A percentile compares a stretch with the other conserved stretches of the same genome.
Evolutionary conservation across 768 basidiomycete species (phyloP).

Genomic region (Boletus rufocinnamomeus): DNA sequence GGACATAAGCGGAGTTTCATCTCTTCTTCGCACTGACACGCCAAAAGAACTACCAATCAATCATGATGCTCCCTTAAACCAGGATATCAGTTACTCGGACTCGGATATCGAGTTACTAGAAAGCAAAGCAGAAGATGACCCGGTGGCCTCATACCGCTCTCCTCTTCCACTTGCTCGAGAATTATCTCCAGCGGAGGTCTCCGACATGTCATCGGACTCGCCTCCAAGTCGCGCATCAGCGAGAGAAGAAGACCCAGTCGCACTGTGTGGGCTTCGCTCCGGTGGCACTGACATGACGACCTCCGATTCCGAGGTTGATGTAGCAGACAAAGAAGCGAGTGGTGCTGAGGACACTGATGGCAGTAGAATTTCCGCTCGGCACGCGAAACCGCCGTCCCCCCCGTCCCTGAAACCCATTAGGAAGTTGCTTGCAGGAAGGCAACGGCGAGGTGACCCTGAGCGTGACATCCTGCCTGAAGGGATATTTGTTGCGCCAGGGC

Average conservation of each 20-base stretch:
- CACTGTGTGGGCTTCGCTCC: conserved; percentile 1
- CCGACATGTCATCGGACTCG: background rate
- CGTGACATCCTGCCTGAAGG: conserved; percentile 4
- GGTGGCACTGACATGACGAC: background rate
- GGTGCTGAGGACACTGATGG: background rate
- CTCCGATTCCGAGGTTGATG: conserved; percentile 14
- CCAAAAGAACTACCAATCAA: background rate
- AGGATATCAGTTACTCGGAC: conserved; percentile 7
- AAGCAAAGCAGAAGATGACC: conserved; percentile 1
- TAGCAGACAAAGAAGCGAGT: background rate
- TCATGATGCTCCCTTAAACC: background rate
- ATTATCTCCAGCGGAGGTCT: background rate
- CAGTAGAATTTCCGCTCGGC: conserved; percentile 4
- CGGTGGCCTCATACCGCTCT: background rate
- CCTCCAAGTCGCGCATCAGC: background rate
- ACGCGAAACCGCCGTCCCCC: background rate
- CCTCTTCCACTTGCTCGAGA: conserved; percentile 4
- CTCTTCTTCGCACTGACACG: background rate
- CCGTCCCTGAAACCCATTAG: conserved; percentile 20
- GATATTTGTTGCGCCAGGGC: background rate
- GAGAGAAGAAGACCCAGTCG: background rate
- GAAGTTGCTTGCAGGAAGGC: conserved; percentile 10
- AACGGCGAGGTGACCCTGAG: conserved; percentile 7
- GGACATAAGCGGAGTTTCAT: background rate
- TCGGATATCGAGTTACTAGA: conserved; percentile 14